Percentiles rank a stretch among this genome's conserved stretches.
These are phyloP conservation scores for Collybia mongolica DNA, from an alignment of 768 basidiomycete species.

Conservation along the genomic window DNA sequence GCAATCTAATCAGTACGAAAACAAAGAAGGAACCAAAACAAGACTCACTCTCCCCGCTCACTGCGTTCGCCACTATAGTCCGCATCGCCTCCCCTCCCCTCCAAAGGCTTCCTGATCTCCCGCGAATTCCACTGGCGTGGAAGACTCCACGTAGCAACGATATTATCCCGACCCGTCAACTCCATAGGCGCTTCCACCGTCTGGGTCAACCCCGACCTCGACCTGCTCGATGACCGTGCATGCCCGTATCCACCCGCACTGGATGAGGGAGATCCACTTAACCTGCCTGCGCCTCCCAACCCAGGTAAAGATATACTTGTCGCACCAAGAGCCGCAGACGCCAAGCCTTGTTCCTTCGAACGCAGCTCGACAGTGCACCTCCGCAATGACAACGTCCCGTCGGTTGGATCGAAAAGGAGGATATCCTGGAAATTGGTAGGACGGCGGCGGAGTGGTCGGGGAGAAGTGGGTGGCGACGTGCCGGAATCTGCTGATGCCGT, in stretches of 20 bases:
- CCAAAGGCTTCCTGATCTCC: constrained; percentile 41
- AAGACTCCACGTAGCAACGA: constrained; percentile 68
- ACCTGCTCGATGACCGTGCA: not conserved
- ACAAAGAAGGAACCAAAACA: constrained; percentile 2
- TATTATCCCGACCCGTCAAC: constrained; percentile 32
- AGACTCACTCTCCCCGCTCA: constrained; percentile 34
- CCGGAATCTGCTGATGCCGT: constrained; percentile 16
- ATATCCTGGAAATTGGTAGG: constrained; percentile 61
- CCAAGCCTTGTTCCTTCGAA: constrained; percentile 27
- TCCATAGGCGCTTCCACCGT: constrained; percentile 26
- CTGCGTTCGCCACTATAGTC: not conserved
- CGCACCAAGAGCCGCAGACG: constrained; percentile 31
- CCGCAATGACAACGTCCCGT: constrained; percentile 54
- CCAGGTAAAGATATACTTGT: constrained; percentile 66
- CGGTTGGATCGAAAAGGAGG: constrained; percentile 63
- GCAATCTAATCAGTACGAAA: constrained; percentile 9
- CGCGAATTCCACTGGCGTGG: constrained; percentile 49
- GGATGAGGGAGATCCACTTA: constrained; percentile 30
- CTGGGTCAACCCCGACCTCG: not conserved
- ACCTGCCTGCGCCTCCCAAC: constrained; percentile 28
- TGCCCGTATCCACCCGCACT: constrained; percentile 7
- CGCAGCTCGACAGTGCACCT: constrained; percentile 47
- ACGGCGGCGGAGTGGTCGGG: constrained; percentile 12
- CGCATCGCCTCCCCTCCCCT: not conserved
- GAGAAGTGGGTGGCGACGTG: constrained; percentile 20